Evolutionary conservation across 1,284 basidiomycete genomes (phyloP).

Genomic region (Tilletia walkeri): DNA sequence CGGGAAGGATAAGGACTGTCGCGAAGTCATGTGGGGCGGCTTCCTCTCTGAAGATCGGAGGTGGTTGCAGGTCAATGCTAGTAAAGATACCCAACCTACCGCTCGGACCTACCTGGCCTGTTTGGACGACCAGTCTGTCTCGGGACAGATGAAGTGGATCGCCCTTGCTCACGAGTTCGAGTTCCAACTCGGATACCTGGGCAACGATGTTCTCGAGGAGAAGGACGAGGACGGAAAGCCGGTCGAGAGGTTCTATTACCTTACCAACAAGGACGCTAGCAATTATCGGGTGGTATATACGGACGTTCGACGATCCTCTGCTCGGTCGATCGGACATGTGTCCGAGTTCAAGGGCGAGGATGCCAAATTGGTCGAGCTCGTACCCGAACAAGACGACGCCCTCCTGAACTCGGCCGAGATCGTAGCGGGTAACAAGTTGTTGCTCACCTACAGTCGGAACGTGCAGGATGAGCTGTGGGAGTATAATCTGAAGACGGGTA

Average conservation of each 20-base stretch:
- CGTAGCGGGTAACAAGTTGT: conserved; percentile 66
- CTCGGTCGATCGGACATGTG: conserved; percentile 35
- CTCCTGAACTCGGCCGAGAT: conserved; percentile 65
- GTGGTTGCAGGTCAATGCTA: conserved; percentile 42
- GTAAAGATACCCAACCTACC: conserved; percentile 51
- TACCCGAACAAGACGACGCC: conserved; percentile 68
- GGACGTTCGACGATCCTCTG: conserved; percentile 33
- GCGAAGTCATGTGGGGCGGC: conserved; percentile 45
- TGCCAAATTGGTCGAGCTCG: conserved; percentile 63
- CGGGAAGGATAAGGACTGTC: conserved; percentile 40
- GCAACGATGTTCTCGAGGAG: conserved; percentile 31
- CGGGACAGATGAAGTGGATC: conserved; percentile 40
- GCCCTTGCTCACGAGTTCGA: conserved; percentile 44
- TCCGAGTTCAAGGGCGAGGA: conserved; percentile 35
- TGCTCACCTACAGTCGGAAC: conserved; percentile 71
- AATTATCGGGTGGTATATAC: conserved; percentile 48
- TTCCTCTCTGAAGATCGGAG: conserved; percentile 47
- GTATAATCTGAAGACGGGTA: conserved; percentile 65
- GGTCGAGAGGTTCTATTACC: conserved; percentile 42
- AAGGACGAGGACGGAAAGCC: conserved; percentile 43
- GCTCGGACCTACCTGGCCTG: conserved; percentile 38
- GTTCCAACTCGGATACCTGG: conserved; percentile 22
- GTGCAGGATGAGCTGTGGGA: conserved; percentile 80
- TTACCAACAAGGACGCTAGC: conserved; percentile 51
- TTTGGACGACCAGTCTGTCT: conserved; percentile 31